Evolutionary conservation across 495 filamentous ascomycete species (phyloP).

Genomic region (Amphirosellinia nigrospora): DNA sequence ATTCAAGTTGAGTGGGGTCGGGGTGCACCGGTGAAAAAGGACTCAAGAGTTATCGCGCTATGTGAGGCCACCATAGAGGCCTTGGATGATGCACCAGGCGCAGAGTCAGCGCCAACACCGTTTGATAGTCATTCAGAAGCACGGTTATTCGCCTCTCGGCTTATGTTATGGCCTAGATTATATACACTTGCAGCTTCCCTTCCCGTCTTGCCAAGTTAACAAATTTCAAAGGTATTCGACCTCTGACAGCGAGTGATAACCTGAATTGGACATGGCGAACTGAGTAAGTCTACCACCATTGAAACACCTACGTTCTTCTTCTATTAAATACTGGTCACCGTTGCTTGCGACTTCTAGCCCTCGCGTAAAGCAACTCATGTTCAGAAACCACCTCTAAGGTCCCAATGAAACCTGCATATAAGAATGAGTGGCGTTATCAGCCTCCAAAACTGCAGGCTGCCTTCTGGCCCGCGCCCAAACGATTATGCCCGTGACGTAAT

Average conservation of each 20-base stretch:
- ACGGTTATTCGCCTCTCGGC: not conserved
- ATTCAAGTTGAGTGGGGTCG: conserved; percentile 36
- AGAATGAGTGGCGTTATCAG: not conserved
- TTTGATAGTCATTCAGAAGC: conserved; percentile 14
- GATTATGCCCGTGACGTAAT: not conserved
- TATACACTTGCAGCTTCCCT: not conserved
- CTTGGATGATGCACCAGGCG: conserved; percentile 33
- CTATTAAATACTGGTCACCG: not conserved
- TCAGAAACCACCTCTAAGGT: no score
- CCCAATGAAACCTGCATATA: not conserved
- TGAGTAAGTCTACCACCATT: not conserved
- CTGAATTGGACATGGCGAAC: not conserved
- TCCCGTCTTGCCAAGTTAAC: not conserved
- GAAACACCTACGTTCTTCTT: not conserved
- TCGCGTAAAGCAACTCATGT: not conserved
- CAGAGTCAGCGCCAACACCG: not conserved
- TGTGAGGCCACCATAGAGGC: conserved; percentile 50
- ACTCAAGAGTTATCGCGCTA: conserved; percentile 51
- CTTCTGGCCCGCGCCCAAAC: not conserved
- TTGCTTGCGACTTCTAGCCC: not conserved
- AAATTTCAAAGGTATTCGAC: not conserved
- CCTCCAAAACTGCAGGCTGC: not conserved
- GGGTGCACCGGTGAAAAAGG: conserved; percentile 52
- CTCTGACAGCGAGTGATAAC: not conserved
- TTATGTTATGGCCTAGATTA: not conserved